Percentiles rank a stretch among this genome's conserved stretches.
phyloP scores from a whole-genome alignment of 2,329 filamentous ascomycete species.

The Botrytis tulipae region DNA sequence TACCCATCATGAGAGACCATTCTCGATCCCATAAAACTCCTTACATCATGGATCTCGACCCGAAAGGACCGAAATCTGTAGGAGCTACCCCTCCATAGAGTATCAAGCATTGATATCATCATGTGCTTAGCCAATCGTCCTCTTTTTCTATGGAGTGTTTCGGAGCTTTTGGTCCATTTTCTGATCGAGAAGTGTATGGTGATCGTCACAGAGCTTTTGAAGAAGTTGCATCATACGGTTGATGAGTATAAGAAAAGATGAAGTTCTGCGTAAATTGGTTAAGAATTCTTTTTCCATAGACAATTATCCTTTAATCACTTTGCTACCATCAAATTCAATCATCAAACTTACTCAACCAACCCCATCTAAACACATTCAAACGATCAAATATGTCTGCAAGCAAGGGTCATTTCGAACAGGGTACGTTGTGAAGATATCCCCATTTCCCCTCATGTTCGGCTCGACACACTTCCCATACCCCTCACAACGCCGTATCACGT shows the following conservation, averaged over 20 bases:
- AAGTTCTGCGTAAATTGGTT: constrained; percentile 34
- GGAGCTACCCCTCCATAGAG: constrained; percentile 8
- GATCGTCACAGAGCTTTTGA: not conserved
- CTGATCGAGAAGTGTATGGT: not conserved
- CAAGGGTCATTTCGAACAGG: constrained; percentile 39
- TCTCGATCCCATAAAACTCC: not conserved
- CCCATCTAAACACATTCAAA: not conserved
- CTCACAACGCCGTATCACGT: not conserved
- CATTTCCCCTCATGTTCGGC: not conserved
- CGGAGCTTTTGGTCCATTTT: constrained; percentile 14
- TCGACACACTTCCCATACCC: not conserved
- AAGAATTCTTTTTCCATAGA: constrained; percentile 30
- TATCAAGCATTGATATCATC: constrained; percentile 2
- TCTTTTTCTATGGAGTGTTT: not conserved
- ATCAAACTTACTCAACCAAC: constrained; percentile 24
- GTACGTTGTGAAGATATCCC: constrained; percentile 28
- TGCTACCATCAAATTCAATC: not conserved
- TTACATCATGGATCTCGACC: constrained; percentile 11
- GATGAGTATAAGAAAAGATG: constrained; percentile 22
- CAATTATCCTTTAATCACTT: not conserved
- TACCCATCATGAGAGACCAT: not conserved
- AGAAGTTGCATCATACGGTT: not conserved
- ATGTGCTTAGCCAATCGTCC: not conserved
- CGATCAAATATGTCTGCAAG: constrained; percentile 34
- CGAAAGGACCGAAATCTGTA: not conserved